Base-by-base conservation (phyloP, 2,329 filamentous ascomycete genomes). In the Apiospora koreana region DNA sequence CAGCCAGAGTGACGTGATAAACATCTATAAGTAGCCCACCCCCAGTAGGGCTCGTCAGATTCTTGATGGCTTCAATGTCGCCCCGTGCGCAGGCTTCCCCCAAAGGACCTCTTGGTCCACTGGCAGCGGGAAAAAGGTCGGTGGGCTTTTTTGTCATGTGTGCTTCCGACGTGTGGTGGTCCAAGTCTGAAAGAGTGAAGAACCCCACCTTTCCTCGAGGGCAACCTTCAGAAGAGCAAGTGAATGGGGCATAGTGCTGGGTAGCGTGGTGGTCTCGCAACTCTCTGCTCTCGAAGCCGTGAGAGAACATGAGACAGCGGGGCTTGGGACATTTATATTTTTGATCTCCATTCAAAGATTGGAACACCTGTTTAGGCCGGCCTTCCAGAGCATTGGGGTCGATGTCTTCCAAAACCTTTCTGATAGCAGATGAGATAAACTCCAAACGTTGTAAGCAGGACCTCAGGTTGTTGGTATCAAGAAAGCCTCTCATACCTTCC, bases 1-100 rank as follows among this genome's bases (percentile, higher is more conserved):
- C 48, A 54, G 48, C 48, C 48, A 54, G 3, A 7, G 12, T 0
- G 4, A 54, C 2, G 23, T 54, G 48, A 7, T 1, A 7, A 2
- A 1, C 12, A 0, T 2, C 0, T 31, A 28, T 31, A 6, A 14
- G 23, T 0, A 28, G 9, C 3, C 6, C 9, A 10, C 14, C 1
- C 12, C 3, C 16, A 2, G n/a, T 8, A 3, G 10, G 1, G 12
- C 3, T 16, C 2, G 5, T 28, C 1, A 28, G 9, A 54, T 6
- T 2, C 28, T 6, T 54, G 10, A 31, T 8, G 2, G 48, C 48
- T 31, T 54, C 23, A 2, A 54, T 54, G 18, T 54, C 48, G 48
- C 48, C 48, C 28, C 25, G 3, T 54, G 25, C 14, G 10, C 48
- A 54, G 14, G 48, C 48, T 12, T 54, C 48, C 16, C 5, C 3